Conservation (phyloP, 1,139 yeast genomes). For the Debaryomycetaceae sp. region DNA sequence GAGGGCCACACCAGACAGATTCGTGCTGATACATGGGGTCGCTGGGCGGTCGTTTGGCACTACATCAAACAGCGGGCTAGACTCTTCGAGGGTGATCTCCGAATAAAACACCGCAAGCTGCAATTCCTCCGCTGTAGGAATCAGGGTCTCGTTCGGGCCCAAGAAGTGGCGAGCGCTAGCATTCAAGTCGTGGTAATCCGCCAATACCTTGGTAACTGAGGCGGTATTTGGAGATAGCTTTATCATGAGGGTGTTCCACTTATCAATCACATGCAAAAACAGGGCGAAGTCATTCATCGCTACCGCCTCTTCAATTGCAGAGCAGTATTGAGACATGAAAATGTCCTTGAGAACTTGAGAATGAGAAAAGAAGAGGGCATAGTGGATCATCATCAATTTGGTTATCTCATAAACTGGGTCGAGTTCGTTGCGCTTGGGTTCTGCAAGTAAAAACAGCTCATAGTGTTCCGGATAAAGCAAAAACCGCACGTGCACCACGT, state of each 20-base stretch:
- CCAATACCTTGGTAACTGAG: constrained; percentile 2
- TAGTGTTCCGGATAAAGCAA: constrained; percentile 31
- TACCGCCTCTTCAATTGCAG: constrained; percentile 18
- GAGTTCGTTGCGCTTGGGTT: constrained; percentile 44
- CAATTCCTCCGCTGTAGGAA: constrained; percentile 12
- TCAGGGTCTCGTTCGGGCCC: constrained; percentile 7
- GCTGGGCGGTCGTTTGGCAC: neutral
- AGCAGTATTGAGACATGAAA: constrained; percentile 25
- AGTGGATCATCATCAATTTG: constrained; percentile 33
- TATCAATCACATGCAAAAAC: constrained; percentile 28
- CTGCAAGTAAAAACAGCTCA: constrained; percentile 31
- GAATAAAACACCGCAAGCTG: constrained; percentile 13
- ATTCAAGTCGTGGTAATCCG: constrained; percentile 18
- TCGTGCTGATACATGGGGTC: neutral
- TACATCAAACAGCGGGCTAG: constrained; percentile 6
- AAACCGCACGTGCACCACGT: constrained; percentile 24
- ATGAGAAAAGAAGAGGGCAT: constrained; percentile 30
- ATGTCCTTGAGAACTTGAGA: constrained; percentile 23
- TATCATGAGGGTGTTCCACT: constrained; percentile 32
- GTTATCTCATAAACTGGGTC: constrained; percentile 70
- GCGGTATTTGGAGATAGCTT: constrained; percentile 21
- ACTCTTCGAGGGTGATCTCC: constrained; percentile 13
- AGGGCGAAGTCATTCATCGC: constrained; percentile 22
- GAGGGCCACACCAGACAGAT: constrained; percentile 1
- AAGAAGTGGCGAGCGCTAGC: constrained; percentile 18